These are phyloP conservation scores for Vitis riparia DNA, from an alignment of 164 flowering plant species.

Conservation along the genomic window DNA sequence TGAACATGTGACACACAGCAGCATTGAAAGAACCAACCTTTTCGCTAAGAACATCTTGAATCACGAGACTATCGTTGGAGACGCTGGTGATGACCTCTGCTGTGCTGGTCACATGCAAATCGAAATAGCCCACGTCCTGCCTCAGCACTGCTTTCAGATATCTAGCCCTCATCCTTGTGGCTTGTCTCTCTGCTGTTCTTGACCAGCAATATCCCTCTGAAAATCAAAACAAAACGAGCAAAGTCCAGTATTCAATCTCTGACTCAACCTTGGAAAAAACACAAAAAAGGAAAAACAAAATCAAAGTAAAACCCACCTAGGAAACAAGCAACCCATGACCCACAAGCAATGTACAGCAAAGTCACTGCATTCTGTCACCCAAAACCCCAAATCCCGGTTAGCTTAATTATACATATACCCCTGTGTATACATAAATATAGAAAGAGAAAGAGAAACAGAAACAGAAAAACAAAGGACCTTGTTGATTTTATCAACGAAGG, in stretches of 20 bases:
- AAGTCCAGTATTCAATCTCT: neutral
- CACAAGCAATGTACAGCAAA: conserved; percentile 45
- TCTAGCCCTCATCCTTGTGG: conserved; percentile 63
- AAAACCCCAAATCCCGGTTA: conserved; percentile 3
- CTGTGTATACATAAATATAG: neutral
- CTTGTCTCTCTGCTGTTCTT: conserved; percentile 83
- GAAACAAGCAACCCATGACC: conserved; percentile 41
- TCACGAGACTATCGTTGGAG: conserved; percentile 75
- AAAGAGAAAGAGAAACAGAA: neutral
- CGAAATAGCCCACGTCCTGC: conserved; percentile 87
- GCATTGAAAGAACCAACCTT: conserved; percentile 43
- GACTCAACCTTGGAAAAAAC: neutral
- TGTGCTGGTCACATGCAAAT: conserved; percentile 69
- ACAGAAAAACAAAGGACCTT: conserved; percentile 26
- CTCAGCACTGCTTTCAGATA: conserved; percentile 79
- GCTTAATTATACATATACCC: neutral
- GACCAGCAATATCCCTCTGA: conserved; percentile 92
- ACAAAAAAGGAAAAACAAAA: neutral
- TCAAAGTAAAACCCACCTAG: conserved; percentile 28
- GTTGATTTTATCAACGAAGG: conserved; percentile 29
- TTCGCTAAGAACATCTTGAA: conserved; percentile 78
- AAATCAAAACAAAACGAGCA: neutral
- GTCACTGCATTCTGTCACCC: conserved; percentile 45
- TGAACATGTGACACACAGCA: too few species aligned
- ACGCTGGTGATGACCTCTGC: conserved; percentile 74